These are phyloP conservation scores for Ensete glaucum DNA, from an alignment of 176 grass and related monocot genomes.

Conservation along the genomic window DNA sequence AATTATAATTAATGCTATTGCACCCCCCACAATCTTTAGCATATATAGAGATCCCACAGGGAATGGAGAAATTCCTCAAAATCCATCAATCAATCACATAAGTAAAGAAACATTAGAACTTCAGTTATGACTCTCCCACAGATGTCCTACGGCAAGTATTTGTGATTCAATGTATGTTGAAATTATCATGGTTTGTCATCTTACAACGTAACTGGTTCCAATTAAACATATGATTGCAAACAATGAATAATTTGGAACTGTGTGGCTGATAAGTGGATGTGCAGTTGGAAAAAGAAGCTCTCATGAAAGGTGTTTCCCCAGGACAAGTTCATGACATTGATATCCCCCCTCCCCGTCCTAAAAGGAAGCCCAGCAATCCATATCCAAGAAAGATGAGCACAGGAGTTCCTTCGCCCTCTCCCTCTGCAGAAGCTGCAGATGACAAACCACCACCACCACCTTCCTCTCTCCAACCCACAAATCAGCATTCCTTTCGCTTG, in stretches of 20 bases:
- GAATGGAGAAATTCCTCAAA: too few relatives aligned
- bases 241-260: neutral
- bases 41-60: too few relatives aligned
- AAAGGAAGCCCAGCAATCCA: conserved; percentile 12
- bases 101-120: too few relatives aligned
- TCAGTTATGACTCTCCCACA: too few relatives aligned
- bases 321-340: conserved; percentile 15
- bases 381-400: conserved; percentile 15
- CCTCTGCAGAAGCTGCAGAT: neutral
- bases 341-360: conserved; percentile 23
- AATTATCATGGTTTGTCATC: neutral
- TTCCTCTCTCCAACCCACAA: neutral
- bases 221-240: neutral
- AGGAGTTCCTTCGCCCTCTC: neutral
- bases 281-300: conserved; percentile 28
- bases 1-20: too few relatives aligned
- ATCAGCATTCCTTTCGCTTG: neutral
- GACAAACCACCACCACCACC: neutral
- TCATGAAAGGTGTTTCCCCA: conserved; percentile 7
- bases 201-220: neutral
- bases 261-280: neutral
- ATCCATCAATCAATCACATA: too few relatives aligned
- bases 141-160: neutral
- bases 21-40: too few relatives aligned
- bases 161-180: neutral